Percentiles rank a stretch among this genome's conserved stretches.
Conservation (phyloP, 768 basidiomycete species). For the Pleurotus pulmonarius region DNA sequence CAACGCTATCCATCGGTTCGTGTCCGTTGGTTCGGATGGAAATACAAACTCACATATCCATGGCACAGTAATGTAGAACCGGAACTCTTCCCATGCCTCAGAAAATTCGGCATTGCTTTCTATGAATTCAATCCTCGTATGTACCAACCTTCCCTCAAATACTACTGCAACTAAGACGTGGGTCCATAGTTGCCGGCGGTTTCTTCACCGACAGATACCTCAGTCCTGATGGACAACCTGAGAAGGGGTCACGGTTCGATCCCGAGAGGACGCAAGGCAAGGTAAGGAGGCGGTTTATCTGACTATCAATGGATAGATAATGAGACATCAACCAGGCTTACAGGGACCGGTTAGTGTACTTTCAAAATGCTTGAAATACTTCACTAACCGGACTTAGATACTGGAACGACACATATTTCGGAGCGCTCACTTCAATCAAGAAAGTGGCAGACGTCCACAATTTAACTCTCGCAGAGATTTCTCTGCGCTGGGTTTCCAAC, state of each 20-base stretch:
- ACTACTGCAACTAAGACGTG: background rate
- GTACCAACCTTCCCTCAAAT: slow-evolving; percentile 12
- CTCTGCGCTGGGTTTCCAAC: slow-evolving; percentile 60
- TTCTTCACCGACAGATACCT: slow-evolving; percentile 54
- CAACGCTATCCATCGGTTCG: slow-evolving; percentile 14
- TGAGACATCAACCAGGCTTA: background rate
- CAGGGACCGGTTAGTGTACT: background rate
- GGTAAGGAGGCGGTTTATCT: slow-evolving; percentile 19
- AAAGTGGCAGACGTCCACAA: slow-evolving; percentile 40
- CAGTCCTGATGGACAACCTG: slow-evolving; percentile 33
- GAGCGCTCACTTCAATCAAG: slow-evolving; percentile 40
- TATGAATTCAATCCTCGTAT: slow-evolving; percentile 53
- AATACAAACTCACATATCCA: background rate
- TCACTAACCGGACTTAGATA: slow-evolving; percentile 28
- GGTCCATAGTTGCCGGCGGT: slow-evolving; percentile 46
- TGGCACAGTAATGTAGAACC: slow-evolving; percentile 51
- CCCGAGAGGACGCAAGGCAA: slow-evolving; percentile 39
- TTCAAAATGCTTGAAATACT: too few relatives aligned
- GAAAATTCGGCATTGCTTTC: slow-evolving; percentile 46
- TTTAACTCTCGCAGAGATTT: slow-evolving; percentile 49
- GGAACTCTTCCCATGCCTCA: slow-evolving; percentile 44
- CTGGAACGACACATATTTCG: slow-evolving; percentile 53
- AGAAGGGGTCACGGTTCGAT: slow-evolving; percentile 58
- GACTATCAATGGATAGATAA: background rate
- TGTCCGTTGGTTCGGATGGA: background rate